These are phyloP conservation scores for Xylariomycetidae sp. DNA, from an alignment of 2,329 filamentous ascomycete genomes.

Conservation along the genomic window DNA sequence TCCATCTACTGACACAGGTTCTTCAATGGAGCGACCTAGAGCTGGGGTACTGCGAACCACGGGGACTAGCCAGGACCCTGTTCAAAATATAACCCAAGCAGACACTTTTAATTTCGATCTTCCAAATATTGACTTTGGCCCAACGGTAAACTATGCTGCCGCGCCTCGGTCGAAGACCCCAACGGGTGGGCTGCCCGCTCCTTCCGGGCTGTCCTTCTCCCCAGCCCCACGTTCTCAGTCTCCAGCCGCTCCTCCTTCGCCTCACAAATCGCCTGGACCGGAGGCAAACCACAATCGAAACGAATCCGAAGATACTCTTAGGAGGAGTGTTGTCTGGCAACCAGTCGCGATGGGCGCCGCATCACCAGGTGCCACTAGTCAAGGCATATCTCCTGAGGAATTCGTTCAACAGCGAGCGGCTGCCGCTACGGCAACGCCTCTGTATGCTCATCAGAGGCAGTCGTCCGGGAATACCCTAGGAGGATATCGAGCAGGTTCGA, in stretches of 20 bases:
- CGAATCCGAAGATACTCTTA: constrained; percentile 48
- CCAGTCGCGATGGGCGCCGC: constrained; percentile 54
- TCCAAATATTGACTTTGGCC: constrained; percentile 79
- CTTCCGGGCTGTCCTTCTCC: constrained; percentile 28
- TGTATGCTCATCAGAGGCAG: constrained; percentile 57
- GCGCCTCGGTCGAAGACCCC: constrained; percentile 18
- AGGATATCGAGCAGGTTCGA: constrained; percentile 34
- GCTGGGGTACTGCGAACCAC: constrained; percentile 78
- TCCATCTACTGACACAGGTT: constrained; percentile 45
- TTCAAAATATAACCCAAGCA: constrained; percentile 4
- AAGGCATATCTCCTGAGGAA: constrained; percentile 65
- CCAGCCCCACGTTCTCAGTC: constrained; percentile 25
- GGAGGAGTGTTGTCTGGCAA: constrained; percentile 73
- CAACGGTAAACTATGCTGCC: constrained; percentile 62
- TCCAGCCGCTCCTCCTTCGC: no score
- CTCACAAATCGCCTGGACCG: constrained; percentile 15
- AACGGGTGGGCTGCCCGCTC: constrained; percentile 8
- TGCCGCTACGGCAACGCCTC: constrained; percentile 47
- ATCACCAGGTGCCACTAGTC: constrained; percentile 41
- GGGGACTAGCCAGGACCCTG: constrained; percentile 43
- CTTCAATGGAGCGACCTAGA: constrained; percentile 61
- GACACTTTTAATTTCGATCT: constrained; percentile 46
- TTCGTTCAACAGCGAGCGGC: constrained; percentile 76
- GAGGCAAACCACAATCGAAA: constrained; percentile 38
- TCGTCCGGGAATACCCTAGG: constrained; percentile 47